phyloP scores from a whole-genome alignment of 2,329 filamentous ascomycete genomes.

The Penicillium sp. region DNA sequence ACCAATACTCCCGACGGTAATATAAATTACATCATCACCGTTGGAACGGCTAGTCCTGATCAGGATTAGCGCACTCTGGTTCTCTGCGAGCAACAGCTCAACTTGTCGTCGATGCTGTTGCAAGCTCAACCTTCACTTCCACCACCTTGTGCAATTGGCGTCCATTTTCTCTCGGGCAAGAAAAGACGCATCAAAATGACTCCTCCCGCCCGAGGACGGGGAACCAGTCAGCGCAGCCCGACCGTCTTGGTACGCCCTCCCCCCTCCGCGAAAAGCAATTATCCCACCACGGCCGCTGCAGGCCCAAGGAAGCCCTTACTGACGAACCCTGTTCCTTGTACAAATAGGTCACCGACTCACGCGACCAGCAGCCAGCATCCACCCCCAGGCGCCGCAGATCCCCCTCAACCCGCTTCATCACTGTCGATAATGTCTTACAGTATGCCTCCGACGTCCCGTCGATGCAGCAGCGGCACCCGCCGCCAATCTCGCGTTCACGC shows the following conservation, averaged over 20 bases:
- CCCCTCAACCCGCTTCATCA: constrained; percentile 72
- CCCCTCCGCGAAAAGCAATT: constrained; percentile 8
- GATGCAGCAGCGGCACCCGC: constrained; percentile 78
- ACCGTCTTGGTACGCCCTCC: constrained; percentile 51
- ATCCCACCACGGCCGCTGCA: not conserved
- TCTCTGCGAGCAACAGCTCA: constrained; percentile 4
- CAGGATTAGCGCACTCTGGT: constrained; percentile 11
- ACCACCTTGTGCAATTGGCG: constrained; percentile 4
- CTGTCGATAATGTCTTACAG: constrained; percentile 91
- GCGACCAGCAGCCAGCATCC: constrained; percentile 40
- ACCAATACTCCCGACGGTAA: not conserved
- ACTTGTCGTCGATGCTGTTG: not conserved
- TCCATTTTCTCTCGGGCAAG: not conserved
- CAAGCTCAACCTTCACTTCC: not conserved
- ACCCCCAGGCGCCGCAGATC: constrained; percentile 36
- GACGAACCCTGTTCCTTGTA: constrained; percentile 3
- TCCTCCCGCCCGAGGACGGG: constrained; percentile 33
- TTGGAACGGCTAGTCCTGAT: constrained; percentile 4
- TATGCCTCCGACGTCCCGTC: constrained; percentile 95
- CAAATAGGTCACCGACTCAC: constrained; percentile 51
- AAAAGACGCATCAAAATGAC: constrained; percentile 24
- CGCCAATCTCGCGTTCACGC: constrained; percentile 41
- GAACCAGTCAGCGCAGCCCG: constrained; percentile 47
- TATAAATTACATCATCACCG: constrained; percentile 11
- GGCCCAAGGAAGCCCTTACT: constrained; percentile 14